Evolutionary conservation across 2,329 filamentous ascomycete genomes (phyloP), one percentile per base, ranked within the genome.

Genomic region (Ambrosiella cleistominuta): DNA sequence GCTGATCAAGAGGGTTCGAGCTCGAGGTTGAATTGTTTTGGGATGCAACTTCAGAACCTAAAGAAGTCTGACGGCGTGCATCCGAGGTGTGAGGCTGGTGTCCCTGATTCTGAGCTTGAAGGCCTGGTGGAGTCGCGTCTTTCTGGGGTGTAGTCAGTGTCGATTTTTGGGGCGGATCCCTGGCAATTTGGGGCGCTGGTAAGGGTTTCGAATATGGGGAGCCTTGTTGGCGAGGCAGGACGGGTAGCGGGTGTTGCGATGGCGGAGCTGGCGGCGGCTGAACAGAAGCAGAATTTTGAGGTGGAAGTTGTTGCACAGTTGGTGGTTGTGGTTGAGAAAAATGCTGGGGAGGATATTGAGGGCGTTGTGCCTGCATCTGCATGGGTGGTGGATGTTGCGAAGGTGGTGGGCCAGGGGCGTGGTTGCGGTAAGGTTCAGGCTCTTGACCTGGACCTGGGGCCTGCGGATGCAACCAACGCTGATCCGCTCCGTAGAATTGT

Each of bases 181-280:
- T 62, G 39, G 40, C 37, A 45, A 40, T 57, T 13, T 54, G 40
- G 45, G 50, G 13, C 35, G 27, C 15, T 40, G 52, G 60, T 37
- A 38, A 40, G 40, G 53, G 39, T 40, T 57, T 57, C 15, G 57
- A 17, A 5, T 15, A 7, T 9, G 60, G 60, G 36, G 71, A 68
- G 65, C 72, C 69, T 64, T 73, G 72, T 49, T 53, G 57, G 50
- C 57, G 56, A 58, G 60, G 59, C 59, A 57, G 27, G 38, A 51
- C 56, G 39, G 55, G 27, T 12, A 56, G 70, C 60, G 64, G 69
- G 62, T 66, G 61, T 63, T 69, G 39, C 27, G 54, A 45, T 36
- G 38, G 27, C 8, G 54, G n/a, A 50, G 62, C 63, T 11, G 60
- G 58, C 37, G 63, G 65, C n/a, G 58, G 61, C 13, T 62, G 60